phyloP scores from a whole-genome alignment of 2,329 filamentous ascomycete genomes.

The Cyanodermella asteris region DNA sequence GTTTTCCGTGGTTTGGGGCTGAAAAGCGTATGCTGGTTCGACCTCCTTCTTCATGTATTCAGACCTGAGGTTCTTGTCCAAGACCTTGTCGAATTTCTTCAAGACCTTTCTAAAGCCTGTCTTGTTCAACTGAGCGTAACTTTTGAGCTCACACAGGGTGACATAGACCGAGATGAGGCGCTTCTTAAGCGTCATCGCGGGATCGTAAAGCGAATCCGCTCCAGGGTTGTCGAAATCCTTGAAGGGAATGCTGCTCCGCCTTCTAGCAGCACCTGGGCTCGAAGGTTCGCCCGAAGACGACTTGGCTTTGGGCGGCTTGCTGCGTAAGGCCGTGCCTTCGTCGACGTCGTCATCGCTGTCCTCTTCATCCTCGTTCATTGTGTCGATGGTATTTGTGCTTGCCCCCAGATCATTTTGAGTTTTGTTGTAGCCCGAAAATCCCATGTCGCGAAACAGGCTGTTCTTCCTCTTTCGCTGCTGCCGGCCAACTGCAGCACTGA shows the following conservation, averaged over 20 bases:
- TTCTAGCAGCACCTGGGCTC: conserved; percentile 22
- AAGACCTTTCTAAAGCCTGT: conserved; percentile 91
- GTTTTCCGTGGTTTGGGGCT: conserved; percentile 43
- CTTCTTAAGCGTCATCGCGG: conserved; percentile 77
- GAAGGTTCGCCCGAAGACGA: conserved; percentile 12
- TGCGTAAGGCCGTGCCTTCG: conserved; percentile 20
- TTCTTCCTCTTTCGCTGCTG: conserved; percentile 20
- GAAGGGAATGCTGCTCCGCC: no score
- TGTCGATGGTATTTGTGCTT: conserved; percentile 14
- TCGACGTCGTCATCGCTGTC: conserved; percentile 46
- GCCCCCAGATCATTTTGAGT: conserved; percentile 24
- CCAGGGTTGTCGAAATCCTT: no score
- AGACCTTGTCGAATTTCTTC: conserved; percentile 96
- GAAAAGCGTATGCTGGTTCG: conserved; percentile 62
- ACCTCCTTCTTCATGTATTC: conserved; percentile 56
- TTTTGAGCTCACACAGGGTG: conserved; percentile 82
- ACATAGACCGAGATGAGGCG: conserved; percentile 74
- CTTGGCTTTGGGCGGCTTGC: conserved; percentile 13
- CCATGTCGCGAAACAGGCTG: conserved; percentile 32
- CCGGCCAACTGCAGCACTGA: no score
- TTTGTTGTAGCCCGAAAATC: conserved; percentile 17
- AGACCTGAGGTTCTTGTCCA: conserved; percentile 59
- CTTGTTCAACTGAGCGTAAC: conserved; percentile 85
- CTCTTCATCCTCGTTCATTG: conserved; percentile 15
- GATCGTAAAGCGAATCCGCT: conserved; percentile 44